Evolutionary conservation across 257 asterid genomes (phyloP).

Genomic region (Petunia secreta): DNA sequence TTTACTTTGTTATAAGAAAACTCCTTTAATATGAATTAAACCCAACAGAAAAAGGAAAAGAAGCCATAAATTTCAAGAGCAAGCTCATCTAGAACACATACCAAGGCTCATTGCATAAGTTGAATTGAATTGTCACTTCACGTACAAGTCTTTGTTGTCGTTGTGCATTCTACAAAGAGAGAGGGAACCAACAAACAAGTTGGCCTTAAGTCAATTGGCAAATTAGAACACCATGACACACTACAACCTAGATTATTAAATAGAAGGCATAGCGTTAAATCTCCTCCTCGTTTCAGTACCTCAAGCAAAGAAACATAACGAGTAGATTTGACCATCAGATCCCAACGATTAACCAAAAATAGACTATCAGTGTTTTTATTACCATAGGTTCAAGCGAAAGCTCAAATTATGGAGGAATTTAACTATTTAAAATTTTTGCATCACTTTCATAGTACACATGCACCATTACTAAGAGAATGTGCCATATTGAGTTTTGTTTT

Average conservation of each 20-base stretch:
- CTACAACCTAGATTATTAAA: background rate
- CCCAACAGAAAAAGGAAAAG: background rate
- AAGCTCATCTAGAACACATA: conserved; percentile 38
- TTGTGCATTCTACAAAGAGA: conserved; percentile 67
- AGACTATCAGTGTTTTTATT: background rate
- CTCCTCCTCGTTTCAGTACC: conserved; percentile 15
- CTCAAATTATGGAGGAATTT: background rate
- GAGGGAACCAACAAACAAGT: conserved; percentile 22
- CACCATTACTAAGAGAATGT: background rate
- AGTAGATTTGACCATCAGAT: conserved; percentile 19
- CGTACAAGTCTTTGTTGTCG: conserved; percentile 94
- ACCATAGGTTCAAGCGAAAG: conserved; percentile 2
- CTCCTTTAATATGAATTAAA: background rate
- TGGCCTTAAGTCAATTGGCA: conserved; percentile 12
- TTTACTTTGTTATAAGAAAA: background rate
- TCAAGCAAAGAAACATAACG: background rate
- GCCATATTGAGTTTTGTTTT: background rate
- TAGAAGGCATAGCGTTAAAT: conserved; percentile 1
- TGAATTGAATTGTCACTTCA: conserved; percentile 88
- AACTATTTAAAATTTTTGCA: background rate
- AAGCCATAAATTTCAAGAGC: background rate
- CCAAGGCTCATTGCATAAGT: conserved; percentile 99
- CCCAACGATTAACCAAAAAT: conserved; percentile 9
- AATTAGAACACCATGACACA: background rate
- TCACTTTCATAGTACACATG: background rate